phyloP scores from a whole-genome alignment of 2,329 filamentous ascomycete species.

The Lasiodiplodia theobromae region DNA sequence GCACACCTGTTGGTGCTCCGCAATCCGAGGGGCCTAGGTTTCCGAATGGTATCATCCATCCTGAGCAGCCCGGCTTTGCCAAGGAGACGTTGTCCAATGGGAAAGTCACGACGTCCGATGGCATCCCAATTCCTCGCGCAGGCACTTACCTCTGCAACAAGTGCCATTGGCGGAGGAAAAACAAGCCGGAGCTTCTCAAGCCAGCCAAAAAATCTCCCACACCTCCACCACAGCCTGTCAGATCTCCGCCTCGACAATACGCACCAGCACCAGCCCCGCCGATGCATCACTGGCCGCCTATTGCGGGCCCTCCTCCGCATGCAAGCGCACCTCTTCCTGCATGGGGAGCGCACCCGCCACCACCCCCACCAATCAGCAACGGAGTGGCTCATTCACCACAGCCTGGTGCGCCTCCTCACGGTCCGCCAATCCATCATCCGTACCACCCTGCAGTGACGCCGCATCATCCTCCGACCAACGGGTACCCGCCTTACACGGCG shows the following conservation, averaged over 20 bases:
- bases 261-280: slow-evolving; percentile 36
- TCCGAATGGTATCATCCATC: slow-evolving; percentile 34
- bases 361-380: slow-evolving; percentile 37
- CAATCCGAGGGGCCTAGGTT: slow-evolving; percentile 26
- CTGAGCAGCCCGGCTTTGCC: slow-evolving; percentile 33
- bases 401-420: slow-evolving; percentile 36
- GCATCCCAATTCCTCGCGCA: slow-evolving; percentile 31
- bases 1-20: neutral
- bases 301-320: slow-evolving; percentile 34
- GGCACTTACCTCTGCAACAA: slow-evolving; percentile 55
- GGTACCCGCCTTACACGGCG: slow-evolving; percentile 44
- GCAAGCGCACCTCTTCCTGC: slow-evolving; percentile 39
- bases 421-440: slow-evolving; percentile 37
- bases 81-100: slow-evolving; percentile 34
- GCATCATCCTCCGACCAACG: slow-evolving; percentile 42
- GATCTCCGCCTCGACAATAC: slow-evolving; percentile 44
- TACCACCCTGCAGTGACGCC: slow-evolving; percentile 39
- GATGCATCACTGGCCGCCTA: slow-evolving; percentile 37
- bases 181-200: slow-evolving; percentile 40
- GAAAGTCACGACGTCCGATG: slow-evolving; percentile 35
- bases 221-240: slow-evolving; percentile 23
- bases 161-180: slow-evolving; percentile 55
- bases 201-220: slow-evolving; percentile 41
- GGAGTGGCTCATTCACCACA: slow-evolving; percentile 40
- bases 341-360: slow-evolving; percentile 37